Evolutionary conservation across 257 asterid genomes (phyloP), one percentile per base, ranked within the genome.

Genomic region (Avicennia marina): DNA sequence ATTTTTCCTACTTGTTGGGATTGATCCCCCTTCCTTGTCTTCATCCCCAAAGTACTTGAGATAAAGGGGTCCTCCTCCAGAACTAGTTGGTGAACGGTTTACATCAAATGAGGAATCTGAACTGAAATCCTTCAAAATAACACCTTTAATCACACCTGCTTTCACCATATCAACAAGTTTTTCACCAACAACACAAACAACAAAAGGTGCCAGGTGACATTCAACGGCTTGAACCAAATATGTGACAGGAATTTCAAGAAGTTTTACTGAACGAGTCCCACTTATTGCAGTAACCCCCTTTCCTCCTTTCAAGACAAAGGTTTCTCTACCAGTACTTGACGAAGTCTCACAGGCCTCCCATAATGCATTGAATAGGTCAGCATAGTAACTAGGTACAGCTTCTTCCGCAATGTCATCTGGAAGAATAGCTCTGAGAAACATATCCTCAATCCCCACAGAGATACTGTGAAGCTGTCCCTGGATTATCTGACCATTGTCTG

Each of bases 311-410:
- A 91, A 71, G 52, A 70, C 68, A 51, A 87, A 91, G 50, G 81
- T 69, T 78, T 91, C 98, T 58, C 93, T 66, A 49, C 95, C 96
- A 9, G 90, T 81, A 71, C 82, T 78, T 54, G 95, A 73, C 45
- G 95, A 69, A 45, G 96, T 34, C 58, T 84, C 95, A 45, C 96
- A 88, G 33, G 95, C 94, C 76, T 88, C 98, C 98, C 98, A 91
- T 60, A 91, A 70, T 21, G 96, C 96, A 68, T 80, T 72, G 66
- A 87, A 91, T 19, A 91, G 71, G 32, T 83, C 80, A 48, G 70
- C 63, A 33, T 78, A 72, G 61, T 85, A 88, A 47, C 56, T 52
- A n/a, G 81, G 70, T 11, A 63, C 72, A 47, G 40, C 69, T 46
- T 72, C 88, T 67, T 62, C 75, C 19, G 72, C 58, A 48, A 81